Percentiles rank a stretch among this genome's conserved stretches.
phyloP scores from a whole-genome alignment of 1,284 basidiomycete species.

The Pseudozyma sp. region DNA sequence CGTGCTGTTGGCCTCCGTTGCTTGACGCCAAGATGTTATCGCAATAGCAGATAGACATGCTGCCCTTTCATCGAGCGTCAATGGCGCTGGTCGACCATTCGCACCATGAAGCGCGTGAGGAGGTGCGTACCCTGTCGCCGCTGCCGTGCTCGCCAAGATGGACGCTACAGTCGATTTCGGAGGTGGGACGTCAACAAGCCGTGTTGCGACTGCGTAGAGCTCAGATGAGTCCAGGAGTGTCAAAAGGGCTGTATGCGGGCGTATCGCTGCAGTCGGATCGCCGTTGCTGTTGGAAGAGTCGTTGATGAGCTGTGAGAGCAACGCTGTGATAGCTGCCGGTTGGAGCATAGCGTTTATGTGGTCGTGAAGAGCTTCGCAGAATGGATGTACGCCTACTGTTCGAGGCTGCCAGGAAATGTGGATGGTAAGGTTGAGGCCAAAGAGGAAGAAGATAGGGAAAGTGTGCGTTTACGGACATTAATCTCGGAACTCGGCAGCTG shows the following conservation, averaged over 20 bases:
- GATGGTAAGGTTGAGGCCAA: background rate
- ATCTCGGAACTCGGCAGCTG: conserved; percentile 10
- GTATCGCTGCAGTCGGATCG: background rate
- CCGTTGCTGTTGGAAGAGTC: background rate
- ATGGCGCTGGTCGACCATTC: conserved; percentile 1
- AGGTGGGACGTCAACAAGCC: conserved; percentile 20
- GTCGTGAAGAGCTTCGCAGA: background rate
- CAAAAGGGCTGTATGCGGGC: conserved; percentile 40
- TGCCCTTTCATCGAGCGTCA: conserved; percentile 42
- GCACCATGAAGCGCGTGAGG: background rate
- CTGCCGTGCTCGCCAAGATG: conserved; percentile 30
- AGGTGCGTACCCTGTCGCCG: conserved; percentile 13
- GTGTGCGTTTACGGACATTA: background rate
- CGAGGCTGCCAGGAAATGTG: too few species aligned
- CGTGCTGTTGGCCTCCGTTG: conserved; percentile 2
- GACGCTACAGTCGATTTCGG: conserved; percentile 20
- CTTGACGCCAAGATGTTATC: conserved; percentile 36
- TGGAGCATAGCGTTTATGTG: conserved; percentile 25
- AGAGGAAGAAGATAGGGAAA: background rate
- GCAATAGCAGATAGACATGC: conserved; percentile 41
- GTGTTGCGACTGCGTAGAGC: conserved; percentile 37
- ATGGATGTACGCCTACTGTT: too few species aligned
- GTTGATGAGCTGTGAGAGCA: conserved; percentile 42
- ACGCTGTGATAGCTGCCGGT: conserved; percentile 32
- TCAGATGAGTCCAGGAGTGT: conserved; percentile 45